Base-by-base conservation (phyloP, 345 rosid genomes). In the Sonneratia caseolaris region DNA sequence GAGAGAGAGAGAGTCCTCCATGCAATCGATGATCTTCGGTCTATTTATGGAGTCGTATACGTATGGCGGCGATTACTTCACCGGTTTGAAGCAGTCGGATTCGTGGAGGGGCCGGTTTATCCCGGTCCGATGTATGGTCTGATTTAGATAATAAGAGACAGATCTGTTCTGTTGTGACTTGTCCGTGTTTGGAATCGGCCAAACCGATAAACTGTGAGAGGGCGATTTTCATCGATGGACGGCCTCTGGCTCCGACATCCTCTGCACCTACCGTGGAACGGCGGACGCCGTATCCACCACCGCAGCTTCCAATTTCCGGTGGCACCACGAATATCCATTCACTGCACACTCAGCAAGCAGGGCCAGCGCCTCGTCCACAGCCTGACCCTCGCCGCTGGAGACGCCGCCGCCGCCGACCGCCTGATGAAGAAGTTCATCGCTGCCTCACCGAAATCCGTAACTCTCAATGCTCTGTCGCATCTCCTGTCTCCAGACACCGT, bases 391-490 rank as follows among this genome's bases (percentile, higher is more conserved):
- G 81, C 75, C 45, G 57, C 76, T 16, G 82, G 83, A 76, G 96
- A 86, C 68, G 70, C 79, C 3, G 71, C 86, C 13, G 81, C 87
- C 11, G 74, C 83, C 32, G 77, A 76, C 71, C 86, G 90, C 11
- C 74, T 87, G 81, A 86, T 89, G 8, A 85, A 82, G 85, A 94
- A 90, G 77, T 94, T 94, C 72, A 90, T 88, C 8, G 86, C 89
- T 35, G 79, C 88, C 13, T 86, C 91, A 0, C 88, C 97, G 4
- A 88, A 90, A 81, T 82, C 87, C 64, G 57, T 84, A 5, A 79
- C 91, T 66, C 91, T 94, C 36, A 86, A 87, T 75, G 89, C 91
- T 27, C 93, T 91, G 72, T 85, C 95, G 67, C 89, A 87, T 78
- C 86, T 91, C 27, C 87, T 94, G 66, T 87, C 95, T 1, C 86